Evolutionary conservation across 2,329 filamentous ascomycete genomes (phyloP), one percentile per base, ranked within the genome.

Genomic region (Botrytis tulipae): DNA sequence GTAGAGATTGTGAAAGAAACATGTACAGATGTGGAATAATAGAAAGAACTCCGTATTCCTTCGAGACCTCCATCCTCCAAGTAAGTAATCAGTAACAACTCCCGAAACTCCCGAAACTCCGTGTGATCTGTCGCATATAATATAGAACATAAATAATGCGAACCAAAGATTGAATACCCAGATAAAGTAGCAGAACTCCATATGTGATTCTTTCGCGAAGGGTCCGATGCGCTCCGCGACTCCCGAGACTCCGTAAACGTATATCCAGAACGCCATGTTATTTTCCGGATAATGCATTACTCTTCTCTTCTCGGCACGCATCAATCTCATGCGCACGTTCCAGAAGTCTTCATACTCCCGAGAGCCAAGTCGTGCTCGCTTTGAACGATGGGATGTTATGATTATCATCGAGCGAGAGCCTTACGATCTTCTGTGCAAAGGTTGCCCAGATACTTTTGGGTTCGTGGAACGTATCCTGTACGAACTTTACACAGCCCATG

Each of bases 391-490:
- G n/a, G 6, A 18, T 57, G 6, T 29, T 57, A 9, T 42, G 48
- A 68, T 51, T 37, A 51, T 42, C n/a, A 20, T 68, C 48, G 9
- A 68, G 14, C 6, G 66, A 68, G 16, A 68, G 66, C 32, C 70
- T 57, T 37, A 54, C 60, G 29, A 66, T 7, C 22, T 18, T n/a
- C 5, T 67, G 35, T n/a, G 35, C 18, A 54, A 32, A 16, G 25
- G 71, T 22, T 29, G 60, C 46, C 71, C 71, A 78, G 12, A 80
- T 71, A 73, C 77, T 78, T 73, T 76, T 79, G 59, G 74, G 75
- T 20, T 67, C 61, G 35, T 71, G 69, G 35, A 73, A 73, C 3
- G 60, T 48, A 69, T 79, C 78, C n/a, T 65, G 65, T 8, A 75
- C 75, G n/a, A 78, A 78, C 48, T 73, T 74, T 8, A 80, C 1